These are phyloP conservation scores for Penicillium goetzii DNA, from an alignment of 495 filamentous ascomycete species.

Conservation along the genomic window DNA sequence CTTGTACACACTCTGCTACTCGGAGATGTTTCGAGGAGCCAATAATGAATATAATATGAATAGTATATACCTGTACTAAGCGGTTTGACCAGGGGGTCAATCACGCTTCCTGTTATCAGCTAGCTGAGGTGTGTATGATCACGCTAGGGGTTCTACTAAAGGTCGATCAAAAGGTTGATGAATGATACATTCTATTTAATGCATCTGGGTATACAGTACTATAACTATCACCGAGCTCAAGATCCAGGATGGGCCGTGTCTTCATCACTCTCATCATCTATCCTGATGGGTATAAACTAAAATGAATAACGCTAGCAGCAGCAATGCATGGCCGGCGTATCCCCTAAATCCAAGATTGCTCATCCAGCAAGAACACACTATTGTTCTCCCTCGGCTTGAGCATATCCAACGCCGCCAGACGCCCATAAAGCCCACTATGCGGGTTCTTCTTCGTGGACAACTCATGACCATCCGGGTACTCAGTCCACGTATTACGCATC, in stretches of 20 bases:
- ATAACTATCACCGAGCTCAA: too few species aligned
- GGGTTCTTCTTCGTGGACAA: slow-evolving; percentile 19
- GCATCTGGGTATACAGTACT: not conserved
- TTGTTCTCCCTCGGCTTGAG: slow-evolving; percentile 13
- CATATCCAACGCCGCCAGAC: slow-evolving; percentile 25
- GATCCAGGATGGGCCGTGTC: not conserved
- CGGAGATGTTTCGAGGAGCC: not conserved
- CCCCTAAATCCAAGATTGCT: slow-evolving; percentile 22
- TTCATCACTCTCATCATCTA: not conserved
- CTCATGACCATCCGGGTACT: slow-evolving; percentile 25
- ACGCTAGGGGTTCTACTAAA: not conserved
- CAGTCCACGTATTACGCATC: slow-evolving; percentile 14
- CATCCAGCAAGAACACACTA: slow-evolving; percentile 22
- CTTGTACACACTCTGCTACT: slow-evolving; percentile 3
- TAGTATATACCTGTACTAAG: not conserved
- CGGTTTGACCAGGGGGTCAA: not conserved
- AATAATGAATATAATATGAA: slow-evolving; percentile 2
- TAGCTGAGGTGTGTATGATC: too few species aligned
- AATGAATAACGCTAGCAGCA: not conserved
- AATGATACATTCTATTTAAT: not conserved
- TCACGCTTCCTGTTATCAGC: not conserved
- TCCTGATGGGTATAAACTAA: not conserved
- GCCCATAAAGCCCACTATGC: slow-evolving; percentile 26
- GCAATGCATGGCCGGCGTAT: not conserved
- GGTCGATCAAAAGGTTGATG: not conserved